Evolutionary conservation across 2,329 filamentous ascomycete species (phyloP).

Genomic region (Pseudohalonectria lignicola): DNA sequence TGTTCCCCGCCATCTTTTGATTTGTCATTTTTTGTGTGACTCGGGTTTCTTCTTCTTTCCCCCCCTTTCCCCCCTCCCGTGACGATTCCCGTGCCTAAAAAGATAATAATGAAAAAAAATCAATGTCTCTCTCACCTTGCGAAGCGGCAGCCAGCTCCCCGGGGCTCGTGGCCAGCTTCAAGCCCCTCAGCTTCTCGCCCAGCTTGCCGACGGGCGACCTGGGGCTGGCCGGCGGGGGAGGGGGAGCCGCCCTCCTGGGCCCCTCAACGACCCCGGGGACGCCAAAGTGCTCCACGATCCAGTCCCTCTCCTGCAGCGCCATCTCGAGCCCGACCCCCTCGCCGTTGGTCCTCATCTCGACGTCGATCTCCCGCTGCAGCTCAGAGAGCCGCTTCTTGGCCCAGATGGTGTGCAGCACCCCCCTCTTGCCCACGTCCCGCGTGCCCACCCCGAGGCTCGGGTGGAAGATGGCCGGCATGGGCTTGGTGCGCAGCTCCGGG

Average conservation of each 20-base stretch:
- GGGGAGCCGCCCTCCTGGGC: slow-evolving; percentile 10
- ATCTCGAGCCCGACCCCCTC: slow-evolving; percentile 80
- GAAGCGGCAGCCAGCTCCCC: slow-evolving; percentile 45
- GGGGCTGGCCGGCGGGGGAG: slow-evolving; percentile 38
- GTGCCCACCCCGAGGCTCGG: slow-evolving; percentile 59
- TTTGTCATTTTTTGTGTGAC: too few species aligned
- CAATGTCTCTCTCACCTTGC: slow-evolving; percentile 31
- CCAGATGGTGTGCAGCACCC: slow-evolving; percentile 84
- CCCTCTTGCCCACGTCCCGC: slow-evolving; percentile 59
- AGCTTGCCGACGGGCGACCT: slow-evolving; percentile 56
- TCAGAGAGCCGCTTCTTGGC: slow-evolving; percentile 70
- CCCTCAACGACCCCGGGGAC: slow-evolving; percentile 25
- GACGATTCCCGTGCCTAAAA: too few species aligned
- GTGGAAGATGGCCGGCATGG: slow-evolving; percentile 78
- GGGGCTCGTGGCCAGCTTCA: slow-evolving; percentile 66
- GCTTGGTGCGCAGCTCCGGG: slow-evolving; percentile 55
- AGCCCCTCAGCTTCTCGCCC: slow-evolving; percentile 67
- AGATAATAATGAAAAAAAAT: slow-evolving; percentile 21
- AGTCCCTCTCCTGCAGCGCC: slow-evolving; percentile 71
- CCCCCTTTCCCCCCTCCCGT: too few species aligned
- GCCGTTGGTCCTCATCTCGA: slow-evolving; percentile 60
- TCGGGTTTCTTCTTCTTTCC: too few species aligned
- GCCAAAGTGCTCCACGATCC: slow-evolving; percentile 77
- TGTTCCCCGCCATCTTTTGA: too few species aligned
- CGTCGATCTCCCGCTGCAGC: slow-evolving; percentile 64